Conservation (phyloP, 352 stramenopile species). For the Globisporangium mamillatum region DNA sequence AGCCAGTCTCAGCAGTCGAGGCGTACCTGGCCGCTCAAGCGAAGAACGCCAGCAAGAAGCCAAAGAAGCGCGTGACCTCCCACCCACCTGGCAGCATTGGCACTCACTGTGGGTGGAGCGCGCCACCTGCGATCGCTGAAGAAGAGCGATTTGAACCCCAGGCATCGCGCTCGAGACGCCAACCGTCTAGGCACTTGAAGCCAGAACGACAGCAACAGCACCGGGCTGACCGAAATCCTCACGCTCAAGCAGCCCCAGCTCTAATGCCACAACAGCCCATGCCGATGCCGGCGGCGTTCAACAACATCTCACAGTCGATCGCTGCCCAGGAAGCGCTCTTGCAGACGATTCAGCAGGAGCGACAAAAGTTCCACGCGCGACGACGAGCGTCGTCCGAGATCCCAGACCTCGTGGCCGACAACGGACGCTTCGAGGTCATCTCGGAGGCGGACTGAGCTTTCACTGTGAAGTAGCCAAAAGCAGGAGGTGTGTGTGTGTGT, state of each 20-base stretch:
- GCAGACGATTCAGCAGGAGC: slow-evolving; percentile 10
- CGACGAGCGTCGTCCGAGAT: not conserved
- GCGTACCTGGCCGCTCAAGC: not conserved
- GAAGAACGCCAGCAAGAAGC: not conserved
- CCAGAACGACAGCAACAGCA: not conserved
- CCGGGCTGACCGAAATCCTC: not conserved
- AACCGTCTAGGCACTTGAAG: not conserved
- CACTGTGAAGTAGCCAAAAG: not conserved
- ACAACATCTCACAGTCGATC: slow-evolving; percentile 5
- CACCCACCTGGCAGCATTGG: not conserved
- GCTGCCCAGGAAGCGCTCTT: slow-evolving; percentile 13
- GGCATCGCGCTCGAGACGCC: not conserved
- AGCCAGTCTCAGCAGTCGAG: not conserved
- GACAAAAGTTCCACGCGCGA: slow-evolving; percentile 5
- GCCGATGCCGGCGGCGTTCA: slow-evolving; percentile 1
- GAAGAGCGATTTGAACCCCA: not conserved
- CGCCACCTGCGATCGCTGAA: not conserved
- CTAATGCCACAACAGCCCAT: not conserved
- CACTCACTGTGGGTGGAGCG: not conserved
- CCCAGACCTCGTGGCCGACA: not conserved
- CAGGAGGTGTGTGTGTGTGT: not conserved
- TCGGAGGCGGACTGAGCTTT: not conserved
- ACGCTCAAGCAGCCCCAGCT: not conserved
- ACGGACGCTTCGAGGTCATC: slow-evolving; percentile 7
- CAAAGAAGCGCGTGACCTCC: slow-evolving; percentile 1